A percentile compares a stretch with the other conserved stretches of the same genome.
phyloP scores from a whole-genome alignment of 768 basidiomycete species.

The Leccinum aurantiacum region DNA sequence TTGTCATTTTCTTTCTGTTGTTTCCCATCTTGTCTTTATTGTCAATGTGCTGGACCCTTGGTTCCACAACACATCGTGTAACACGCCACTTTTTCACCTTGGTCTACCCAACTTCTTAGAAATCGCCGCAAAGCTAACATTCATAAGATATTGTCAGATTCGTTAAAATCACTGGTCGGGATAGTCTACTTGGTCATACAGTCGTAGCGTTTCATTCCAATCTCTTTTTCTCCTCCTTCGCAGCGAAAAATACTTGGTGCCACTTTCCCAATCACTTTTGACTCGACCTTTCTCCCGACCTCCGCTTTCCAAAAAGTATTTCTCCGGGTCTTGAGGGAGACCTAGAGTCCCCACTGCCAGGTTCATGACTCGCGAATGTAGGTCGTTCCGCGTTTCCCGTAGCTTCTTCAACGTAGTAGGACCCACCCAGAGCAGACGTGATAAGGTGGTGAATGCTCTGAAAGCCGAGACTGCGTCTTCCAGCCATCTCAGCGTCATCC shows the following conservation, averaged over 20 bases:
- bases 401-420: conserved; percentile 54
- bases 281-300: conserved; percentile 73
- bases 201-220: conserved; percentile 83
- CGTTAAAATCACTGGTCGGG: conserved; percentile 48
- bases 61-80: not conserved
- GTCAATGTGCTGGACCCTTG: not conserved
- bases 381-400: conserved; percentile 49
- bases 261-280: conserved; percentile 63
- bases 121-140: not conserved
- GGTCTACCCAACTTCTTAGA: not conserved
- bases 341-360: conserved; percentile 58
- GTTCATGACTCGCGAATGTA: conserved; percentile 67
- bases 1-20: not conserved
- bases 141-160: not conserved
- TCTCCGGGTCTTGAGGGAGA: conserved; percentile 70
- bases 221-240: conserved; percentile 78
- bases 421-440: conserved; percentile 63
- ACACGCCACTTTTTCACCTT: not conserved
- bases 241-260: conserved; percentile 76
- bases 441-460: conserved; percentile 66
- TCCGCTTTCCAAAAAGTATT: conserved; percentile 56
- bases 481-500: conserved; percentile 86
- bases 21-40: not conserved
- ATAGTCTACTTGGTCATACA: conserved; percentile 84
- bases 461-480: conserved; percentile 82